phyloP scores from a whole-genome alignment of 2,329 filamentous ascomycete species.

The Colletotrichum siamense region DNA sequence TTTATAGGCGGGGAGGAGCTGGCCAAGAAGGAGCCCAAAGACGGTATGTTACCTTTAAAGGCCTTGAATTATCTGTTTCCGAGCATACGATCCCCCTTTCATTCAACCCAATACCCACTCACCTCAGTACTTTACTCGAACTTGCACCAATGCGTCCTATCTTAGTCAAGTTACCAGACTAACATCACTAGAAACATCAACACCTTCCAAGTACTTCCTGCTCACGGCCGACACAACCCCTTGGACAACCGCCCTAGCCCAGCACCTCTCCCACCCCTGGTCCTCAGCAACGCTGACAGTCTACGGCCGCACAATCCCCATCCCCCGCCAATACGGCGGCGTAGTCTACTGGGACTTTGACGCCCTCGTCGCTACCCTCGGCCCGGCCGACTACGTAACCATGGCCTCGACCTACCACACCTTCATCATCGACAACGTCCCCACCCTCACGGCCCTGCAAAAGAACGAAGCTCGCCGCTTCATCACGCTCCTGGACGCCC shows the following conservation, averaged over 20 bases:
- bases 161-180: background rate
- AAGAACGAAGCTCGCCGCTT: slow-evolving; percentile 84
- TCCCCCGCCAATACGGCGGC: slow-evolving; percentile 64
- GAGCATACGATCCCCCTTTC: background rate
- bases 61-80: background rate
- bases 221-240: slow-evolving; percentile 2
- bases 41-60: background rate
- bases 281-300: slow-evolving; percentile 49
- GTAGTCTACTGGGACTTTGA: slow-evolving; percentile 70
- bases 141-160: background rate
- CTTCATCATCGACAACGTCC: slow-evolving; percentile 74
- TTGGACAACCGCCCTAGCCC: background rate
- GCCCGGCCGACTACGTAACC: slow-evolving; percentile 83
- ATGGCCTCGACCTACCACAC: slow-evolving; percentile 83
- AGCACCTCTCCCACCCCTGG: slow-evolving; percentile 38
- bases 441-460: slow-evolving; percentile 68
- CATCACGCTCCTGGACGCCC: slow-evolving; percentile 80
- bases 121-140: background rate
- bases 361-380: slow-evolving; percentile 71
- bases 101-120: background rate
- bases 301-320: slow-evolving; percentile 68
- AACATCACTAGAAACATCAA: background rate
- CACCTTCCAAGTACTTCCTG: slow-evolving; percentile 14
- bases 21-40: background rate
- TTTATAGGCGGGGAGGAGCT: background rate